A percentile compares a stretch with the other conserved stretches of the same genome.
These are phyloP conservation scores for Hyphopichia khmerensis DNA, from an alignment of 1,139 yeast species.

Conservation along the genomic window DNA sequence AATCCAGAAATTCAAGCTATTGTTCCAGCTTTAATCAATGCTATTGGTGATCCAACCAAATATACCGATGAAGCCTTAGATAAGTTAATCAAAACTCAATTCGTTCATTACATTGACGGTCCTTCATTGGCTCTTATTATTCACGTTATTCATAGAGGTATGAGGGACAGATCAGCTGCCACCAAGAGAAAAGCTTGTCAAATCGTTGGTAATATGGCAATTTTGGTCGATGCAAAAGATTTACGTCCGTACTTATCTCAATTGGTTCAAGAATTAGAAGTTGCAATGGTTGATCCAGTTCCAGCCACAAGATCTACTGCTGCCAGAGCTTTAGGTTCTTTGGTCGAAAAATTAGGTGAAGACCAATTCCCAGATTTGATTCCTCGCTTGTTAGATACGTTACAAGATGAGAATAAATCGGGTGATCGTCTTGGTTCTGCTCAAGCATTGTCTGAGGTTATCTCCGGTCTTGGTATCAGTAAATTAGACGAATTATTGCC, in stretches of 20 bases:
- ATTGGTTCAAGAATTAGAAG: slow-evolving; percentile 78
- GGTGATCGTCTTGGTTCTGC: slow-evolving; percentile 98
- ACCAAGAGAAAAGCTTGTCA: slow-evolving; percentile 95
- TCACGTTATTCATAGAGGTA: slow-evolving; percentile 93
- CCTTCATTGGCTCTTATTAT: slow-evolving; percentile 94
- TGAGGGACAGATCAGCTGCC: slow-evolving; percentile 88
- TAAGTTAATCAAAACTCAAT: slow-evolving; percentile 83
- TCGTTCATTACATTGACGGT: slow-evolving; percentile 96
- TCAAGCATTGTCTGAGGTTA: slow-evolving; percentile 92
- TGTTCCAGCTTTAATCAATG: slow-evolving; percentile 86
- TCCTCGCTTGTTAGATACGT: slow-evolving; percentile 71
- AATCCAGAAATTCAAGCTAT: slow-evolving; percentile 93
- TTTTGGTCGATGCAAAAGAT: slow-evolving; percentile 86
- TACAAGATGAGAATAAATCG: slow-evolving; percentile 75
- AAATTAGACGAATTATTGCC: slow-evolving; percentile 91
- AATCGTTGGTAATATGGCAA: slow-evolving; percentile 98
- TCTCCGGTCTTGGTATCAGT: slow-evolving; percentile 83
- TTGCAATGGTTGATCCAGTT: slow-evolving; percentile 98
- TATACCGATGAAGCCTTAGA: slow-evolving; percentile 87
- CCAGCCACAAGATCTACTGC: slow-evolving; percentile 97
- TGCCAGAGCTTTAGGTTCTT: slow-evolving; percentile 93
- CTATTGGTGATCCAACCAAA: slow-evolving; percentile 94
- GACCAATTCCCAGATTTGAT: slow-evolving; percentile 92
- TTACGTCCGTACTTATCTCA: slow-evolving; percentile 78
- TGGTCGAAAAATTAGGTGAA: slow-evolving; percentile 95